Base-by-base conservation (phyloP, 257 asterid genomes). In the Thymus mandschuricus region DNA sequence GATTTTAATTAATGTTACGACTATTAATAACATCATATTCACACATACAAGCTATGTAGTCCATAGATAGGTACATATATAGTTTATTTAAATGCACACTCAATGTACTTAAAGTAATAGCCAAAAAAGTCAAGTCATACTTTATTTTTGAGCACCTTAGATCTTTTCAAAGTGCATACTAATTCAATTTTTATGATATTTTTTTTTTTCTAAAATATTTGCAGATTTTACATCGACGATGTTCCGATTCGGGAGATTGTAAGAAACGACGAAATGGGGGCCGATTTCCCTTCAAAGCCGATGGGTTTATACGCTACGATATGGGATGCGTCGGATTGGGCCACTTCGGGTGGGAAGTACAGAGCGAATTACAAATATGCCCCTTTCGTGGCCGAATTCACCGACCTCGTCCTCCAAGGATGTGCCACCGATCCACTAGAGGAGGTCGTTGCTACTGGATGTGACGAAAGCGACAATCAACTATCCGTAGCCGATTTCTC, bases 261-360 rank as follows among this genome's bases (percentile, higher is more conserved):
- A 15, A 70, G 81, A 6, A 84, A 78, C 6, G 95, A 84, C 0
- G 96, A 72, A 9, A 91, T 93, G 98, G 96, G 96, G 8, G 91
- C 75, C 30, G 98, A 93, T 78, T 93, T 81, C 64, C 98, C 98
- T 29, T 85, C 94, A 15, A 93, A 93, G 72, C 98, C 98, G 1
- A 93, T 93, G 97, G 87, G 86, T 35, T 56, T 93, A 41, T 93
- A 87, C 54, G 98, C 98, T 38, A 93, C 98, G 27, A 91, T 91
- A 54, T 93, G 98, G 98, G 98, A 93, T 60, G 98, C 92, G 21
- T 93, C 98, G 0, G 96, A 86, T 43, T 93, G 98, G 98, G 98
- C 98, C 40, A 93, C 98, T 38, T 91, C 97, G 3, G 97, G 97
- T 3, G 98, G 98, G 55, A 86, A 80, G 56, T 91, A 91, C 73